Percentiles rank a stretch among this genome's conserved stretches.
phyloP scores from a whole-genome alignment of 2,329 filamentous ascomycete species.

The Alternaria rosae region DNA sequence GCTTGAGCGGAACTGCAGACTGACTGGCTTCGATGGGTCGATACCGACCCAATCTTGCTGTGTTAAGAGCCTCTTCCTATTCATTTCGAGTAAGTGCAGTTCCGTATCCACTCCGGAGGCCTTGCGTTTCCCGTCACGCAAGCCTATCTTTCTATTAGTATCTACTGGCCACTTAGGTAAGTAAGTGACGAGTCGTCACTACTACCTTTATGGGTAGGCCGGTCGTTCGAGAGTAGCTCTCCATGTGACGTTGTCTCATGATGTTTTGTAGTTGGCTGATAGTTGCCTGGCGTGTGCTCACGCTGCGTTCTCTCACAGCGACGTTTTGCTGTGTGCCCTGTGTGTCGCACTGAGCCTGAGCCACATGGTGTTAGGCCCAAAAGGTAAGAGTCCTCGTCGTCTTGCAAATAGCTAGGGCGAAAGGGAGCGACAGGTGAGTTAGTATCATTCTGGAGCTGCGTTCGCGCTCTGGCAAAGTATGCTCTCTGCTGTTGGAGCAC shows the following conservation, averaged over 20 bases:
- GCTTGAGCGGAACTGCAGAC: constrained; percentile 35
- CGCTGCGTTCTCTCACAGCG: not conserved
- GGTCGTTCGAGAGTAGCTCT: not conserved
- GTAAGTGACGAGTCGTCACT: not conserved
- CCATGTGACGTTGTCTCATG: not conserved
- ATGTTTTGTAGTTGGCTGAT: not conserved
- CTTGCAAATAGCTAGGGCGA: constrained; percentile 31
- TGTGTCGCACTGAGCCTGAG: constrained; percentile 19
- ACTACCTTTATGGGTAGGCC: constrained; percentile 1
- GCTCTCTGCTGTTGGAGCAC: constrained; percentile 54
- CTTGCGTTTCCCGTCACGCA: constrained; percentile 12
- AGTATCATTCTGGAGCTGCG: constrained; percentile 35
- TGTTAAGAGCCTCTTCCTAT: constrained; percentile 39
- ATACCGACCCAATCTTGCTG: constrained; percentile 48
- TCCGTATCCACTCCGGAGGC: constrained; percentile 19
- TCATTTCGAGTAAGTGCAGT: constrained; percentile 33
- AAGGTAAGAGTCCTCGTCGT: constrained; percentile 14
- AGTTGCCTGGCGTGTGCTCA: not conserved
- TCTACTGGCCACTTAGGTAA: not conserved
- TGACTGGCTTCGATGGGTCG: constrained; percentile 34
- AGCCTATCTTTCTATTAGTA: constrained; percentile 2
- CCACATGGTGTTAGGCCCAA: constrained; percentile 12
- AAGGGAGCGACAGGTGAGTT: constrained; percentile 26
- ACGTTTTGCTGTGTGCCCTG: constrained; percentile 12
- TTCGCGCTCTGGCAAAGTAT: constrained; percentile 55